A percentile compares a stretch with the other conserved stretches of the same genome.
Conservation (phyloP, 495 filamentous ascomycete genomes). For the Tuber melanosporum region DNA sequence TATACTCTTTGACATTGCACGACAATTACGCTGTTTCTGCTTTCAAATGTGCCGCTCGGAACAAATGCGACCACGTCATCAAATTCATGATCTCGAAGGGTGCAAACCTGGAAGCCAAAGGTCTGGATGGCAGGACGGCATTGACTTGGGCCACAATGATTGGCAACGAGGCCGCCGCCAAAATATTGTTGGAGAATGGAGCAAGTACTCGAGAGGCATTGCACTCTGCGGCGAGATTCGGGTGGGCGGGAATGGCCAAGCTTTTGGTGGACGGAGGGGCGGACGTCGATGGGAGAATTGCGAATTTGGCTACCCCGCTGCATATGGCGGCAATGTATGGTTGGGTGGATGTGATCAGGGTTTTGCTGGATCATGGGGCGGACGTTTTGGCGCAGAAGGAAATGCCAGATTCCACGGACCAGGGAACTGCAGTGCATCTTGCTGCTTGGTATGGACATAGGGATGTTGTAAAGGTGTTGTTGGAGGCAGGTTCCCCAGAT, state of each 20-base stretch:
- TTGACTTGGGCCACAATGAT: slow-evolving; percentile 1
- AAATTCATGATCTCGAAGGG: slow-evolving; percentile 3
- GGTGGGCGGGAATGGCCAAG: slow-evolving; percentile 10
- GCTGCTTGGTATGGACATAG: slow-evolving; percentile 3
- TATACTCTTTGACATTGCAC: neutral
- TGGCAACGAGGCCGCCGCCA: neutral
- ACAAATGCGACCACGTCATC: neutral
- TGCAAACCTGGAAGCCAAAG: neutral
- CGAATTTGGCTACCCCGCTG: slow-evolving; percentile 8
- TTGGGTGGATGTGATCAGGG: slow-evolving; percentile 10
- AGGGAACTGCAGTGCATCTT: neutral
- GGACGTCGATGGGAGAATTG: neutral
- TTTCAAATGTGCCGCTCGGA: slow-evolving; percentile 4
- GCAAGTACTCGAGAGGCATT: slow-evolving; percentile 1
- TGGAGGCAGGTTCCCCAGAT: neutral
- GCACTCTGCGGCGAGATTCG: neutral
- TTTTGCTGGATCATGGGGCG: slow-evolving; percentile 22
- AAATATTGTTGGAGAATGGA: slow-evolving; percentile 9
- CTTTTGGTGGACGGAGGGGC: slow-evolving; percentile 13
- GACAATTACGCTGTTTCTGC: slow-evolving; percentile 1
- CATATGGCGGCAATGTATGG: slow-evolving; percentile 21
- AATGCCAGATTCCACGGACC: neutral
- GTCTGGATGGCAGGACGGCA: neutral
- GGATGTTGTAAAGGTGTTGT: slow-evolving; percentile 2
- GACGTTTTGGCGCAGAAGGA: slow-evolving; percentile 6